Conservation (phyloP, 2,329 filamentous ascomycete species). For the Iodosphaeria phyllophila region DNA sequence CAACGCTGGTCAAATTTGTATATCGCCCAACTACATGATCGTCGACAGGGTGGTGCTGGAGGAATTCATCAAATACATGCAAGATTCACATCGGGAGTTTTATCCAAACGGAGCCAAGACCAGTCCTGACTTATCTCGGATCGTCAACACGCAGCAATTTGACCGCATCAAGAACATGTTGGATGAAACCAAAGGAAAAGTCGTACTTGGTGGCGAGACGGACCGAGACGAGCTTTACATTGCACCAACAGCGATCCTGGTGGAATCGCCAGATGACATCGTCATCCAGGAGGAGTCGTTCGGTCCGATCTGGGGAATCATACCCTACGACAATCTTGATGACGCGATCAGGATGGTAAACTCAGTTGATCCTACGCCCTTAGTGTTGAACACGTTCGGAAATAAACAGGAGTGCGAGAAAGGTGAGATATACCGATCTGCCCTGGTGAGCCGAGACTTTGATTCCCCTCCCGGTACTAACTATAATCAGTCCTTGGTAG, state of each 20-base stretch:
- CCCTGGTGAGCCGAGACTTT: background rate
- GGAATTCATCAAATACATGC: slow-evolving; percentile 56
- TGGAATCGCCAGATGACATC: slow-evolving; percentile 55
- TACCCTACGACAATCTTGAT: slow-evolving; percentile 63
- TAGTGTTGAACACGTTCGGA: slow-evolving; percentile 75
- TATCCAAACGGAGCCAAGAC: slow-evolving; percentile 65
- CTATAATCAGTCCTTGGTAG: slow-evolving; percentile 31
- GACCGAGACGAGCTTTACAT: slow-evolving; percentile 71
- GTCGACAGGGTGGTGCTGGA: slow-evolving; percentile 58
- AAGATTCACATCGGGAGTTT: slow-evolving; percentile 53
- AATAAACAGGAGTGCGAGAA: slow-evolving; percentile 59
- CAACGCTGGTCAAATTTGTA: slow-evolving; percentile 80
- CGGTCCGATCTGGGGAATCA: slow-evolving; percentile 74
- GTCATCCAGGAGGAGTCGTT: slow-evolving; percentile 77
- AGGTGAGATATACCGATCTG: slow-evolving; percentile 32
- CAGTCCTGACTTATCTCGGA: slow-evolving; percentile 62
- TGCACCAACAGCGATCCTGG: slow-evolving; percentile 79
- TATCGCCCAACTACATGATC: slow-evolving; percentile 83
- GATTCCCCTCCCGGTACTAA: background rate
- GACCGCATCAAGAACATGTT: slow-evolving; percentile 76
- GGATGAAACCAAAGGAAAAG: slow-evolving; percentile 65
- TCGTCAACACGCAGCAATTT: slow-evolving; percentile 69
- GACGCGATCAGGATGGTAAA: slow-evolving; percentile 73
- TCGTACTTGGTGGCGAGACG: slow-evolving; percentile 70
- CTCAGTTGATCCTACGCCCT: slow-evolving; percentile 61